Evolutionary conservation across 2,329 filamentous ascomycete genomes (phyloP).

Genomic region (Geoglossum cookeanum): DNA sequence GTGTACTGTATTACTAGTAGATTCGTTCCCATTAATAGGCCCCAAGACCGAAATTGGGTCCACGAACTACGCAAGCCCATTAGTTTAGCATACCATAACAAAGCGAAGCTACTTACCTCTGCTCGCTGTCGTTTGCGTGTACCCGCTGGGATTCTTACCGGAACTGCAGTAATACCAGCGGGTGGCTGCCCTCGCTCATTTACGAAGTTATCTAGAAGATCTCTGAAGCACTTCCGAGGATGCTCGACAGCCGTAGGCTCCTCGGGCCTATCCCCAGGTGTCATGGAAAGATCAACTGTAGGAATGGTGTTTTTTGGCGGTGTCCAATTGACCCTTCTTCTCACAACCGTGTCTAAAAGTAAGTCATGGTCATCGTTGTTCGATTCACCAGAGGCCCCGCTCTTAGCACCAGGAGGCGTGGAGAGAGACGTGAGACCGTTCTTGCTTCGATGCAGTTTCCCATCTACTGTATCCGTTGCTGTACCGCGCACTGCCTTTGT

Average conservation of each 20-base stretch:
- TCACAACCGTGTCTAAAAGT: conserved; percentile 27
- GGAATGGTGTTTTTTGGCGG: conserved; percentile 31
- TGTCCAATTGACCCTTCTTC: conserved; percentile 46
- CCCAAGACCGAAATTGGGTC: neutral
- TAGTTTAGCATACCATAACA: no score
- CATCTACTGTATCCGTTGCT: neutral
- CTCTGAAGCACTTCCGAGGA: conserved; percentile 14
- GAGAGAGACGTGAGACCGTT: neutral
- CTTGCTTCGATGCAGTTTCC: neutral
- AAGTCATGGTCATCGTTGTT: neutral
- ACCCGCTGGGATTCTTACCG: no score
- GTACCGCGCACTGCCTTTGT: neutral
- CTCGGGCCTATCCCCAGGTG: neutral
- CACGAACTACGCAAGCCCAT: neutral
- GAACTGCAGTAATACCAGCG: neutral
- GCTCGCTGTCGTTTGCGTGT: neutral
- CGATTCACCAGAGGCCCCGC: neutral
- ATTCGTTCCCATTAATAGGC: neutral
- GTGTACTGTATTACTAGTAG: neutral
- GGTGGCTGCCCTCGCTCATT: neutral
- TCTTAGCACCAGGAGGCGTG: neutral
- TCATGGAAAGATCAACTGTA: conserved; percentile 8
- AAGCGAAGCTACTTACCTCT: neutral
- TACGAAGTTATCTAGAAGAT: conserved; percentile 21
- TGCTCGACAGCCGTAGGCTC: neutral